phyloP scores from a whole-genome alignment of 805 yeast genomes.

The Danielozyma ontarioensis region DNA sequence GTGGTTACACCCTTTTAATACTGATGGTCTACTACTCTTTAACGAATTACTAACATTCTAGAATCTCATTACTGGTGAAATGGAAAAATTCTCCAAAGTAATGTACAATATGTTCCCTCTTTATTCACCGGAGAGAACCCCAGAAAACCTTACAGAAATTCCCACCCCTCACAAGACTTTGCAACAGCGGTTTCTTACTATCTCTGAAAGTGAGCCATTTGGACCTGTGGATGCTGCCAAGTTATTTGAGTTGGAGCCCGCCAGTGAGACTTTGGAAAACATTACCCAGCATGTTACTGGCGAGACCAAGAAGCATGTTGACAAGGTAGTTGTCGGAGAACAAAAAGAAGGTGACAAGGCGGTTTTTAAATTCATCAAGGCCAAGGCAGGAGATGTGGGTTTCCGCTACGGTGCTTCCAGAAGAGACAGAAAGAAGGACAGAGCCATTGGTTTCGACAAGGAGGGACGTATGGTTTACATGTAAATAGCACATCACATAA shows the following conservation, averaged over 20 bases:
- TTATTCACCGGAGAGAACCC: slow-evolving; percentile 34
- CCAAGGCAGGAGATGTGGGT: slow-evolving; percentile 82
- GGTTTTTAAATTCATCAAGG: slow-evolving; percentile 68
- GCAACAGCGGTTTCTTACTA: slow-evolving; percentile 76
- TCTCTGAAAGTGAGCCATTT: slow-evolving; percentile 92
- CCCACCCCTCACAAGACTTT: slow-evolving; percentile 83
- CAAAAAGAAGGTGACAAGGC: slow-evolving; percentile 64
- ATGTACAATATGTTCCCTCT: slow-evolving; percentile 83
- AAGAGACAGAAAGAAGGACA: slow-evolving; percentile 83
- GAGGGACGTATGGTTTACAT: slow-evolving; percentile 53
- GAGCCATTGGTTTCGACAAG: slow-evolving; percentile 67
- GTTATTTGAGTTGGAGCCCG: slow-evolving; percentile 81
- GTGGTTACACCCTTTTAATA: slow-evolving; percentile 50
- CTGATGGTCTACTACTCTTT: no score
- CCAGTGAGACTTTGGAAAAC: slow-evolving; percentile 67
- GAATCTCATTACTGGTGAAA: slow-evolving; percentile 49
- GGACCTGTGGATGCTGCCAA: slow-evolving; percentile 95
- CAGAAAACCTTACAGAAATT: slow-evolving; percentile 88
- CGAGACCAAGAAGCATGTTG: slow-evolving; percentile 3
- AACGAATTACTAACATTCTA: slow-evolving; percentile 35
- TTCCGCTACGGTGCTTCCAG: slow-evolving; percentile 85
- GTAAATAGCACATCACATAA: no score
- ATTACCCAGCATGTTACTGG: slow-evolving; percentile 37
- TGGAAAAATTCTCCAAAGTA: slow-evolving; percentile 52
- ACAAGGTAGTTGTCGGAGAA: slow-evolving; percentile 45